phyloP scores from a whole-genome alignment of 768 basidiomycete species.

The Gymnopilus dilepis region DNA sequence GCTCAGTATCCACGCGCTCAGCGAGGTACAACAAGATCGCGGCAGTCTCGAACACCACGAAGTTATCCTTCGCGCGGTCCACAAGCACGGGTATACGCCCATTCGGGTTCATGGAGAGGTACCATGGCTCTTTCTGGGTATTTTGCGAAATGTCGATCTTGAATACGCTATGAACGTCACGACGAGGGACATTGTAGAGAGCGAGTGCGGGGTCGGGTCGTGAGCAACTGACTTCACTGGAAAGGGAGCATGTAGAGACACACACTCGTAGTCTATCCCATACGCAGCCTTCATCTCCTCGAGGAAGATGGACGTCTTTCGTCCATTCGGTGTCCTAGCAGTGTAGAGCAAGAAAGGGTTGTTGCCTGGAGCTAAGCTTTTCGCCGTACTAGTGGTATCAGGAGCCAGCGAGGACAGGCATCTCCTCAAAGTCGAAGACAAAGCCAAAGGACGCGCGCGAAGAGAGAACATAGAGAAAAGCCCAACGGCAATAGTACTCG shows the following conservation, averaged over 20 bases:
- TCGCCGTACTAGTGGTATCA: neutral
- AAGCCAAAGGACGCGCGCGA: neutral
- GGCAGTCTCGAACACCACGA: conserved; percentile 71
- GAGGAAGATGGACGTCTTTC: conserved; percentile 56
- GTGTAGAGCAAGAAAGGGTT: conserved; percentile 46
- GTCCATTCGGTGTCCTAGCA: conserved; percentile 59
- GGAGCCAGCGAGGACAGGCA: neutral
- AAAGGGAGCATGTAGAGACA: no score
- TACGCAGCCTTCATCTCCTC: conserved; percentile 59
- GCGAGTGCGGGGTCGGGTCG: neutral
- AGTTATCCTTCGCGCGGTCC: conserved; percentile 59
- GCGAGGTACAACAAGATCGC: conserved; percentile 80
- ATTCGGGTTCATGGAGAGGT: conserved; percentile 68
- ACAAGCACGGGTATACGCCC: conserved; percentile 69
- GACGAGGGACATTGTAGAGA: neutral
- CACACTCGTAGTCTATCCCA: conserved; percentile 43
- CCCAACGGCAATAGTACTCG: no score
- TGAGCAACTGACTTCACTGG: no score
- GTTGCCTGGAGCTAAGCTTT: neutral
- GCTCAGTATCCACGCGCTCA: conserved; percentile 75
- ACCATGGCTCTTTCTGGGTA: conserved; percentile 58
- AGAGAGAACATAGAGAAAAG: neutral
- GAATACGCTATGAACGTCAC: conserved; percentile 40
- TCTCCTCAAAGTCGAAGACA: neutral
- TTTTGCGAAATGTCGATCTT: conserved; percentile 61